Conservation (phyloP, 768 basidiomycete species). For the Erythrobasidium yunnanense region DNA sequence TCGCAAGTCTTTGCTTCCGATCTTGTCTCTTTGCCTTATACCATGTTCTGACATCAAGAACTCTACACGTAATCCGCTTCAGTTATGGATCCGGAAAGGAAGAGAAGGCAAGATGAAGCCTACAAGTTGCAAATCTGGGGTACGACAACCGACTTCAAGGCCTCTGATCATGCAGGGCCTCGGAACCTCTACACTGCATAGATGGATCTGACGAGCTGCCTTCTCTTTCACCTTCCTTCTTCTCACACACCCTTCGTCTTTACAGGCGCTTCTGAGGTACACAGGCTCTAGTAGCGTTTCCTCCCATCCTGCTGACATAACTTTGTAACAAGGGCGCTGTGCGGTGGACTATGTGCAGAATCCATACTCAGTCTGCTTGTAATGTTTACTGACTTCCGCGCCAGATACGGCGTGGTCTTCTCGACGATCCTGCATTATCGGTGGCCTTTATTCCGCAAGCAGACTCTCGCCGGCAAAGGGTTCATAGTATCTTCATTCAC, state of each 20-base stretch:
- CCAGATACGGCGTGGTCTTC: conserved; percentile 1
- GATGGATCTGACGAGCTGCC: no score
- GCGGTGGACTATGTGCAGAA: conserved; percentile 10
- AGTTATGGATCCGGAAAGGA: conserved; percentile 21
- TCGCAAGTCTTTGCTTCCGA: no score
- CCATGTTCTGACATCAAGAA: background rate
- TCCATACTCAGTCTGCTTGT: background rate
- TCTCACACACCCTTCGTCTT: background rate
- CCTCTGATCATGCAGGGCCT: no score
- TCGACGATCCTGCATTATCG: conserved; percentile 7
- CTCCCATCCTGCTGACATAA: background rate
- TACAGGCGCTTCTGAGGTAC: background rate
- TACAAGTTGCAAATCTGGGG: conserved; percentile 4
- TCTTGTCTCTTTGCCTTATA: no score
- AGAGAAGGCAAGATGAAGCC: conserved; percentile 5
- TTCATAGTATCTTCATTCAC: conserved; percentile 13
- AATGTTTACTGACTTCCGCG: background rate
- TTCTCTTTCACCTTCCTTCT: no score
- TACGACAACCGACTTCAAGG: background rate
- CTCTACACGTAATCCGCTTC: no score
- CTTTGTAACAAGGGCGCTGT: conserved; percentile 11
- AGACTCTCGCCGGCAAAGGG: conserved; percentile 22
- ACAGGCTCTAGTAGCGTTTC: background rate
- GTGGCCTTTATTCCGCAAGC: conserved; percentile 16
- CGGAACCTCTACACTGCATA: no score